Evolutionary conservation across 2,329 filamentous ascomycete species (phyloP), one percentile per base, ranked within the genome.

Genomic region (Paracoccidioides brasiliensis): DNA sequence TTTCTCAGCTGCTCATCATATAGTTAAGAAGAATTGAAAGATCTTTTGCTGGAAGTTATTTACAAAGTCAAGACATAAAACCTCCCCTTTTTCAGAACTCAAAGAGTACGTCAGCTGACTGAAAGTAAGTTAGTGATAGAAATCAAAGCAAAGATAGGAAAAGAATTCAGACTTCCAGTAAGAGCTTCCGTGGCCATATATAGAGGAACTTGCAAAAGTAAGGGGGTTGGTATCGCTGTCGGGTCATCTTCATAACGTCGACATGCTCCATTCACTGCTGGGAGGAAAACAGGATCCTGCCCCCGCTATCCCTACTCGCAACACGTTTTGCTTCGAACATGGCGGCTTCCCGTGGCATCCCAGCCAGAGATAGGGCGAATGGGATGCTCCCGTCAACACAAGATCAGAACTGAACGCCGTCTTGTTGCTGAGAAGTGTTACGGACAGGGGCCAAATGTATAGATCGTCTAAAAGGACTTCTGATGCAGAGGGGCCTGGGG

Each of bases 361-460:
- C 28, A 41, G 15, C 52, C 15, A 42, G 44, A 48, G 58, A 55
- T 45, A 45, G 8, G 52, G 54, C 42, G 14, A 55, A 58, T 15
- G 58, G 58, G 48, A 58, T 59, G 37, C 58, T 58, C 38, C 56
- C 58, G 52, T 58, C 56, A 38, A 58, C 55, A 54, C 56, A 52
- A 41, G 54, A 56, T 43, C 52, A 54, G 32, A 55, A 56, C n/a
- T 48, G 15, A 55, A 58, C 46, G 12, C 56, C 30, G 9, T 7
- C 50, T 37, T 38, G 50, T n/a, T 51, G 44, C 32, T 54, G 45
- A 35, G 46, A 52, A 51, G 54, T 51, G 44, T 52, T 56, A 45
- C 37, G 37, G 43, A 59, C 12, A 14, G 58, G 57, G 43, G 22
- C 56, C 56, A 45, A 60, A 58, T 56, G 28, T 35, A 54, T 51